Percentiles rank a stretch among this genome's conserved stretches.
Evolutionary conservation across 805 yeast species (phyloP).

Genomic region (Saturnispora saitoi): DNA sequence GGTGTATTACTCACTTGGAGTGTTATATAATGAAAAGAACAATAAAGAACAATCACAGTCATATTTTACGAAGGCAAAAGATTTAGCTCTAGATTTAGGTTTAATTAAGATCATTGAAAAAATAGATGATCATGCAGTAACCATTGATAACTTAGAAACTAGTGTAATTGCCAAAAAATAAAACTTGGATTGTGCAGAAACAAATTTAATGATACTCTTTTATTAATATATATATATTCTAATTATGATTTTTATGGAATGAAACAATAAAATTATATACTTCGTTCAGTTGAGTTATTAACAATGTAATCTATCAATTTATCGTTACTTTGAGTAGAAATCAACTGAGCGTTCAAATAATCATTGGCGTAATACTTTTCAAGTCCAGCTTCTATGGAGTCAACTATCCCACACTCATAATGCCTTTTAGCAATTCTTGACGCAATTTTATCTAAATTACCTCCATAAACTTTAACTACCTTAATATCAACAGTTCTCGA

Average conservation of each 20-base stretch:
- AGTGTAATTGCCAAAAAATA: not conserved
- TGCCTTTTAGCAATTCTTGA: slow-evolving; percentile 63
- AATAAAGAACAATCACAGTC: slow-evolving; percentile 50
- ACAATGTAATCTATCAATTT: slow-evolving; percentile 17
- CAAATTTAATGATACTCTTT: not conserved
- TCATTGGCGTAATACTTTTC: slow-evolving; percentile 50
- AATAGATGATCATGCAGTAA: slow-evolving; percentile 48
- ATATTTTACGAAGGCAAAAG: slow-evolving; percentile 57
- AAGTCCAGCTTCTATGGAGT: slow-evolving; percentile 40
- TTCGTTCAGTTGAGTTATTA: slow-evolving; percentile 10
- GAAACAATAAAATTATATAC: not conserved
- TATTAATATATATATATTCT: not conserved
- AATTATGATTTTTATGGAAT: not conserved
- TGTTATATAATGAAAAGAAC: slow-evolving; percentile 55
- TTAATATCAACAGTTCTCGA: slow-evolving; percentile 26
- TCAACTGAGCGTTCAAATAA: slow-evolving; percentile 46
- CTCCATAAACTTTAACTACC: slow-evolving; percentile 12
- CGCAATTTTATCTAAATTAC: slow-evolving; percentile 27
- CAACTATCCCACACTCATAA: slow-evolving; percentile 45
- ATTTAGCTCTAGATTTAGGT: slow-evolving; percentile 59
- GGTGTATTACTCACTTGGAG: slow-evolving; percentile 81
- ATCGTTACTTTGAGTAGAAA: slow-evolving; percentile 14
- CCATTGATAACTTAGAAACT: not conserved
- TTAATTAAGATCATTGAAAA: slow-evolving; percentile 53
- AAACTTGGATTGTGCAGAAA: not conserved